Base-by-base conservation (phyloP, 2,329 filamentous ascomycete genomes). In the Helicocarpus griseus region DNA sequence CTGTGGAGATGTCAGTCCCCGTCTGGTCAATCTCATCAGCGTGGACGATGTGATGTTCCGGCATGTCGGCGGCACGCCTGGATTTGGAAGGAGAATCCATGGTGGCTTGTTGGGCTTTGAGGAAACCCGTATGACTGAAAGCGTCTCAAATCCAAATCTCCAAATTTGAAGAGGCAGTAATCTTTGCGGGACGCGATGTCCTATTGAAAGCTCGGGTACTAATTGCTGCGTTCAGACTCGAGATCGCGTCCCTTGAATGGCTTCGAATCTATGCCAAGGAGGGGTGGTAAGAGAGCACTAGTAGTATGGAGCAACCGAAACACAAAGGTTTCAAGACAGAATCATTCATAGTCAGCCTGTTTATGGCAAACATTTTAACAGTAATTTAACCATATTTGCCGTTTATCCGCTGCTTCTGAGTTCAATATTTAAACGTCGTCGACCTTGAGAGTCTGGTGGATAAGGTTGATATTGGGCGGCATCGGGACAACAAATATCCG, bases 21-120 rank as follows among this genome's bases (percentile, higher is more conserved):
- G 68, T 68, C 54, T 73, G 70, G 53, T 76, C 73, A 22, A 76
- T 66, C 56, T 76, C 73, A 60, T 76, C 73, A 13, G 73, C 73
- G 55, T 69, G 73, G 36, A 76, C 70, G 49, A 76, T 68, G 45
- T 70, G 67, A 39, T 70, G 67, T 33, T 66, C 65, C 31, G 62
- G 54, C 57, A 63, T 56, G 35, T 58, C 56, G 31, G 33, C 21
- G 21, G 48, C 41, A 36, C 45, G 38, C 38, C 51, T 21, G 35
- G 50, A 53, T 24, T 45, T 45, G 7, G 49, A 28, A 5, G 47
- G 38, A 24, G 38, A 22, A 40, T 51, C 26, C 26, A 33, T 52
- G 1, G 26, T 52, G 1, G n/a, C n/a, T 19, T 6, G 6, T 39
- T 50, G 22, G 6, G 14, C 7, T 22, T 33, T 9, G 31, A 6